A percentile compares a stretch with the other conserved stretches of the same genome.
These are phyloP conservation scores for Globisporangium nagaii DNA, from an alignment of 352 stramenopile genomes.

Conservation along the genomic window DNA sequence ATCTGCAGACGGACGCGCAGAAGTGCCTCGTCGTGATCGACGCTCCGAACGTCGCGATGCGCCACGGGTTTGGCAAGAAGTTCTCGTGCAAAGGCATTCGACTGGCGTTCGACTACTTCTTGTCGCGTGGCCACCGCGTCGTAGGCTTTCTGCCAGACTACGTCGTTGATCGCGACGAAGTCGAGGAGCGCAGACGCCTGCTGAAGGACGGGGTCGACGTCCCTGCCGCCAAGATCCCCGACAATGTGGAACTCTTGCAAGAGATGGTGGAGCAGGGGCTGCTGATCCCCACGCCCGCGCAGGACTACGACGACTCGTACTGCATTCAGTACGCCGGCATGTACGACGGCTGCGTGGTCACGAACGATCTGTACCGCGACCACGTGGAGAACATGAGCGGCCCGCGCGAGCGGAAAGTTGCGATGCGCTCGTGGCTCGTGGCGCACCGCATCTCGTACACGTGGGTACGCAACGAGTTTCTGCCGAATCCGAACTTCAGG, in stretches of 20 bases:
- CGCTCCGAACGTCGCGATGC: conserved; percentile 78
- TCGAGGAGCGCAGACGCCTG: conserved; percentile 25
- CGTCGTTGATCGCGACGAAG: conserved; percentile 52
- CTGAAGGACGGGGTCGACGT: conserved; percentile 17
- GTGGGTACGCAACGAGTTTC: conserved; percentile 83
- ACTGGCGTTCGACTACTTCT: conserved; percentile 69
- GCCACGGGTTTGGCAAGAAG: conserved; percentile 60
- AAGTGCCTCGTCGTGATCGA: conserved; percentile 65
- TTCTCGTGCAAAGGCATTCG: conserved; percentile 77
- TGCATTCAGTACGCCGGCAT: conserved; percentile 85
- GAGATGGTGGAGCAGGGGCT: conserved; percentile 63
- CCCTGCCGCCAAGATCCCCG: conserved; percentile 55
- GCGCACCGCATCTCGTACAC: conserved; percentile 84
- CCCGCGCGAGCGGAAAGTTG: conserved; percentile 46
- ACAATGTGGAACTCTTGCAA: conserved; percentile 67
- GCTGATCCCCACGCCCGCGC: conserved; percentile 71
- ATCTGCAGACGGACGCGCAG: conserved; percentile 3
- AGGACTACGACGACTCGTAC: conserved; percentile 90
- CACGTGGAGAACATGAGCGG: conserved; percentile 68
- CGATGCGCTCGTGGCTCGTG: conserved; percentile 60
- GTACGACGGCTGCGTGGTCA: conserved; percentile 75
- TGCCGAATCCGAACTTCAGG: conserved; percentile 84
- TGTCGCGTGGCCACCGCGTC: conserved; percentile 60
- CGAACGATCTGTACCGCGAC: conserved; percentile 87
- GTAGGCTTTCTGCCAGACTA: conserved; percentile 85